A percentile compares a stretch with the other conserved stretches of the same genome.
These are phyloP conservation scores for Byssothecium circinans DNA, from an alignment of 2,329 filamentous ascomycete species.

Conservation along the genomic window DNA sequence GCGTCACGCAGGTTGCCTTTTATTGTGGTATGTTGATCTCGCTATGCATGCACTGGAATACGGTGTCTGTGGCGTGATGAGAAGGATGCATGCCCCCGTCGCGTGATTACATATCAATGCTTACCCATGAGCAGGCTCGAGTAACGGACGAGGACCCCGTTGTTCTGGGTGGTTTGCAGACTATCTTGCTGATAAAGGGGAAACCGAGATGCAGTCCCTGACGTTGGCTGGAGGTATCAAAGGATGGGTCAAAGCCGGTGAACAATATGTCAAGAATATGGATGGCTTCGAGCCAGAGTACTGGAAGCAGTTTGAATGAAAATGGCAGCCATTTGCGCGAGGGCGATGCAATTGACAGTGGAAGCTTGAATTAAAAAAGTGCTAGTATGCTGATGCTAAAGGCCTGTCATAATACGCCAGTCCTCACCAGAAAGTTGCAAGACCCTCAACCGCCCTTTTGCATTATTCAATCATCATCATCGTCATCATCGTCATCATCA, in stretches of 20 bases:
- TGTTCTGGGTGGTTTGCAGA: conserved; percentile 44
- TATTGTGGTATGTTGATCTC: conserved; percentile 46
- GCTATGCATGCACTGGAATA: too few species aligned
- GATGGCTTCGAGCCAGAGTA: conserved; percentile 46
- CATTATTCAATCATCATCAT: conserved; percentile 7
- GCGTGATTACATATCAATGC: conserved; percentile 17
- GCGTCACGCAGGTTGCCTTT: conserved; percentile 51
- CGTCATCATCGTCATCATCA: conserved; percentile 38
- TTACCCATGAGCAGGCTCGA: conserved; percentile 27
- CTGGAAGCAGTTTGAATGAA: conserved; percentile 44
- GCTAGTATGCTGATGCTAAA: background rate
- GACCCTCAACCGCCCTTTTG: background rate
- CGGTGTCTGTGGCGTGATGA: conserved; percentile 21
- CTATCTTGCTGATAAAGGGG: conserved; percentile 36
- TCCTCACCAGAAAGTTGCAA: background rate
- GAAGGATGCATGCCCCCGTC: conserved; percentile 7
- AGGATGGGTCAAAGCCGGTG: conserved; percentile 49
- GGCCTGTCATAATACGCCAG: too few species aligned
- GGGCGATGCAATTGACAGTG: too few species aligned
- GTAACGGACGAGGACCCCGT: conserved; percentile 37
- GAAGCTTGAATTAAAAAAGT: background rate
- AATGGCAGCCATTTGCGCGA: too few species aligned
- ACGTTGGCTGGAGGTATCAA: conserved; percentile 50
- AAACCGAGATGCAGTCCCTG: conserved; percentile 45
- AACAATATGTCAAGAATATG: conserved; percentile 42